phyloP scores from a whole-genome alignment of 2,329 filamentous ascomycete genomes.

The Paracorniculantispora psalliotae region DNA sequence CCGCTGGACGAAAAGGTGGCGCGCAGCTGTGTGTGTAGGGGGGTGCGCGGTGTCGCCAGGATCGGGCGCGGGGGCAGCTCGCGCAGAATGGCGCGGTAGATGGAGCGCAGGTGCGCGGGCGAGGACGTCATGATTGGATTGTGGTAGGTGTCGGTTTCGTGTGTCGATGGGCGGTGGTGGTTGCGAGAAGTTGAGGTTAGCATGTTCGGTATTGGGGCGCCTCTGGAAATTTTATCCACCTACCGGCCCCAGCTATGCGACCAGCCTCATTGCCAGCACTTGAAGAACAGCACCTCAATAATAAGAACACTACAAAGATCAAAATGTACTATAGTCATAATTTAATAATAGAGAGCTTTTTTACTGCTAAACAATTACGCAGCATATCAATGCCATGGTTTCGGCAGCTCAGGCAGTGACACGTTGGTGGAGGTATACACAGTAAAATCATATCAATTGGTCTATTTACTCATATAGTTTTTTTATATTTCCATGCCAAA shows the following conservation, averaged over 20 bases:
- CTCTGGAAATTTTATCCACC: constrained; percentile 4
- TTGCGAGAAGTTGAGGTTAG: not conserved
- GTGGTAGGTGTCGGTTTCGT: not conserved
- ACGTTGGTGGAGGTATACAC: too few species aligned
- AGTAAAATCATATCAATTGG: not conserved
- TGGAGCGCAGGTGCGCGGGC: constrained; percentile 57
- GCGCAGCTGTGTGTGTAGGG: constrained; percentile 66
- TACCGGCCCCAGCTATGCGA: not conserved
- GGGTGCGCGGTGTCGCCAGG: constrained; percentile 54
- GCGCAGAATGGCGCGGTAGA: constrained; percentile 85
- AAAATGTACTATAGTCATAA: too few species aligned
- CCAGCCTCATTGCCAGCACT: too few species aligned
- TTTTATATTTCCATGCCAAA: not conserved
- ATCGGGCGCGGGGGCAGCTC: constrained; percentile 72
- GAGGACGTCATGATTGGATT: constrained; percentile 29
- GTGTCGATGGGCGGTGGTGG: not conserved
- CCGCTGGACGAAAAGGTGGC: constrained; percentile 46
- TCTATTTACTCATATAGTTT: too few species aligned
- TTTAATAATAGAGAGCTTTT: too few species aligned
- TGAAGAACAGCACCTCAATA: too few species aligned
- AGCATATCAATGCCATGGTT: too few species aligned
- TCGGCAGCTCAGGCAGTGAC: too few species aligned
- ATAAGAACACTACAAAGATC: too few species aligned
- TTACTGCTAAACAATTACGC: too few species aligned
- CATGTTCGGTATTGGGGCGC: not conserved